Percentiles rank a stretch among this genome's conserved stretches.
Evolutionary conservation across 495 filamentous ascomycete genomes (phyloP).

Genomic region (Xanthoparmelia taractica): DNA sequence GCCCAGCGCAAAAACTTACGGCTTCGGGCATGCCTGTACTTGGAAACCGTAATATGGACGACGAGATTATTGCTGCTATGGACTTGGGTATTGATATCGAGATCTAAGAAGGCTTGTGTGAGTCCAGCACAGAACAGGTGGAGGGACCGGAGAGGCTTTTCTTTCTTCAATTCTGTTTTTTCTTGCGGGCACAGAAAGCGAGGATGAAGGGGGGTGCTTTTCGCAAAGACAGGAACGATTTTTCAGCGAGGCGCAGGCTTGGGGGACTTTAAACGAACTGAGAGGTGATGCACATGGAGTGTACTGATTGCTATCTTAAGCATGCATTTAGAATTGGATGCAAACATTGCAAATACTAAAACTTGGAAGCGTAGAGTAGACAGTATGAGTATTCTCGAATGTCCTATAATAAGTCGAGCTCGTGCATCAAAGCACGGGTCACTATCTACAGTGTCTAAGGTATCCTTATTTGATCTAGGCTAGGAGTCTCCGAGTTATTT

Average conservation of each 20-base stretch:
- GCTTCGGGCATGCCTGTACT: conserved; percentile 56
- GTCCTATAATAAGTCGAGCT: no score
- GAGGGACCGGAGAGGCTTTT: background rate
- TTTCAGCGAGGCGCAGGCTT: conserved; percentile 14
- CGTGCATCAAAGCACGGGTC: no score
- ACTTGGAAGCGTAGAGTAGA: background rate
- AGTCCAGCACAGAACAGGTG: background rate
- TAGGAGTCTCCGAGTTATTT: background rate
- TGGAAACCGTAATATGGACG: conserved; percentile 66
- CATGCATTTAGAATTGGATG: background rate
- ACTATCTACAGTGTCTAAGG: no score
- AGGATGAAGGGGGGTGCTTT: background rate
- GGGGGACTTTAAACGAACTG: background rate
- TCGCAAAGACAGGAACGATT: background rate
- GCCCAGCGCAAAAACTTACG: conserved; percentile 30
- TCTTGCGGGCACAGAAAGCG: background rate
- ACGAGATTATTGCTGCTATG: conserved; percentile 74
- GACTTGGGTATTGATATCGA: conserved; percentile 79
- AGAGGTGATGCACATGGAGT: background rate
- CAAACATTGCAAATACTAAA: background rate
- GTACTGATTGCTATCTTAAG: background rate
- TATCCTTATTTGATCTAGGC: background rate
- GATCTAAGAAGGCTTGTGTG: conserved; percentile 36
- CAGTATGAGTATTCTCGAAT: background rate
- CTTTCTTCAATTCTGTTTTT: no score